Base-by-base conservation (phyloP, 2,329 filamentous ascomycete species). In the Alternaria conjuncta region DNA sequence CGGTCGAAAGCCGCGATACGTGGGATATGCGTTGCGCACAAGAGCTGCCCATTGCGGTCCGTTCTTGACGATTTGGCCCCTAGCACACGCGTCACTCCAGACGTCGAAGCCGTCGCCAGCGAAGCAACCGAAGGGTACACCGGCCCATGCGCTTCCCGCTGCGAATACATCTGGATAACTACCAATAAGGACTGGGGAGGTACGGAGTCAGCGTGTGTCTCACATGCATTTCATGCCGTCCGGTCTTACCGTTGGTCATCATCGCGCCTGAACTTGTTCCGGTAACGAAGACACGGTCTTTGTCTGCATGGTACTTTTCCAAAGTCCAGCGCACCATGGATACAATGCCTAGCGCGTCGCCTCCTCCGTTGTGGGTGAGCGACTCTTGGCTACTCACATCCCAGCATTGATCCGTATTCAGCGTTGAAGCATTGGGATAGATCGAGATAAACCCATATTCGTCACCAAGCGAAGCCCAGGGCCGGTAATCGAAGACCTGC, bases 51-150 rank as follows among this genome's bases (percentile, higher is more conserved):
- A 79, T 47, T 78, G 73, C 10, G 60, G 50, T 3, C 76, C 75
- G 11, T 63, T 74, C 65, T 74, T 76, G 59, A 76, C 68, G 46
- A 76, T 73, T 55, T 74, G 74, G 20, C 76, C 76, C 0, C 66
- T 75, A 23, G 76, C 75, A 44, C 76, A 79, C 0, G 66, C 71
- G 46, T 75, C 73, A 60, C 66, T 77, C 76, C 76, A 79, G 4
- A 74, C 72, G 8, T 57, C 75, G 55, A 65, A 79, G 1, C 75
- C 75, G 55, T 73, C 49, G 3, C 74, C 77, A 5, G 75, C 73
- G 47, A 73, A 79, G 45, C 78, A 80, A 2, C 77, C 78, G 44
- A 79, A 79, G n/a, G 76, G 60, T 3, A 79, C 76, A 18, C 76
- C 75, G 2, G 76, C 76, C 68, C 70, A 78, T 13, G 73, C 76